Evolutionary conservation across 2,329 filamentous ascomycete genomes (phyloP).

Genomic region (Ceratocystis alfenasii): DNA sequence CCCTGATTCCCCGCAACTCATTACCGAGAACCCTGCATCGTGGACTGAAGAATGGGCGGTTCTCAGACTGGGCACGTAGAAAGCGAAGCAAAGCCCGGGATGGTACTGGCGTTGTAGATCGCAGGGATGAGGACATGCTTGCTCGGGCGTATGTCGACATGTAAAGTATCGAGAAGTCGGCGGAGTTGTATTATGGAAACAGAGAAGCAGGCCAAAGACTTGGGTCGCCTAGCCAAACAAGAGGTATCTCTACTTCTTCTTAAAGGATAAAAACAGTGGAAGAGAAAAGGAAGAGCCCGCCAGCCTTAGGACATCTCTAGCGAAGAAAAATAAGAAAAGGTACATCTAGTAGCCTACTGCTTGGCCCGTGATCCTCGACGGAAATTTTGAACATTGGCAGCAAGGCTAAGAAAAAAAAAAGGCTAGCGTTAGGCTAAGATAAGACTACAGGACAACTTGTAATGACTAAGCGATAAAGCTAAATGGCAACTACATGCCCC

Average conservation of each 20-base stretch:
- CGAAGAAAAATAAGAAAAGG: conserved; percentile 12
- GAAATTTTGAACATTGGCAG: not conserved
- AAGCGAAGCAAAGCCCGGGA: conserved; percentile 55
- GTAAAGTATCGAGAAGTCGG: not conserved
- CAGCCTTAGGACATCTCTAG: not conserved
- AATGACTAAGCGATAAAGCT: not conserved
- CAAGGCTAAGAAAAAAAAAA: not conserved
- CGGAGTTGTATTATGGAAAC: too few species aligned
- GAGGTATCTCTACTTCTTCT: not conserved
- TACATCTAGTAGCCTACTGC: conserved; percentile 9
- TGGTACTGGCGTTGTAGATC: conserved; percentile 34
- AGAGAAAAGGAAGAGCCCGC: not conserved
- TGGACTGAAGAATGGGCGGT: conserved; percentile 39
- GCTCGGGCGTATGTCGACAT: conserved; percentile 23
- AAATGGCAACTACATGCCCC: not conserved
- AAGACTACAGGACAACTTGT: too few species aligned
- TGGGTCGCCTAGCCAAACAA: too few species aligned
- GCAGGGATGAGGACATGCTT: conserved; percentile 36
- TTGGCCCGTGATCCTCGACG: not conserved
- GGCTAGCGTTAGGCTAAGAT: not conserved
- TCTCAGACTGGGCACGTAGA: conserved; percentile 57
- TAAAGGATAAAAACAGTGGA: not conserved
- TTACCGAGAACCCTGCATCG: conserved; percentile 13
- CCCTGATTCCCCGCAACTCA: conserved; percentile 4
- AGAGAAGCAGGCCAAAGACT: too few species aligned